Percentiles rank a stretch among this genome's conserved stretches.
These are phyloP conservation scores for Chaetomium fimeti DNA, from an alignment of 495 filamentous ascomycete species.

Conservation along the genomic window DNA sequence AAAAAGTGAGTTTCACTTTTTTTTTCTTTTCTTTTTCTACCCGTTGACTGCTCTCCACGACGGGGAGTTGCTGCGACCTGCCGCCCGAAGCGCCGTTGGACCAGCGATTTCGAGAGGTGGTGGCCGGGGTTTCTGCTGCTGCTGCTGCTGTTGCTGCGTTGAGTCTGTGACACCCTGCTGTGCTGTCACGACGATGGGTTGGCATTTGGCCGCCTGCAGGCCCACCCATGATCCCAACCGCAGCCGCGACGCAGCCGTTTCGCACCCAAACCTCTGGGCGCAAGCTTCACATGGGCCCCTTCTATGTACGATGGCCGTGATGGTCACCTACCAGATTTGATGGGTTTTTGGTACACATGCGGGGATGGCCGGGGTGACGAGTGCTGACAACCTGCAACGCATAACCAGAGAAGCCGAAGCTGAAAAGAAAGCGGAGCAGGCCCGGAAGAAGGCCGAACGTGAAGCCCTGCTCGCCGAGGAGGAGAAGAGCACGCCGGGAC, in stretches of 20 bases:
- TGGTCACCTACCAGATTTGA: slow-evolving; percentile 1
- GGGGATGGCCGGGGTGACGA: neutral
- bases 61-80: slow-evolving; percentile 3
- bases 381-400: slow-evolving; percentile 21
- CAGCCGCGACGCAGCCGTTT: slow-evolving; percentile 1
- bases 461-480: slow-evolving; percentile 82
- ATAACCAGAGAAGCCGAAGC: slow-evolving; percentile 71
- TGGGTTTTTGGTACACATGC: neutral
- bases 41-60: neutral
- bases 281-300: neutral
- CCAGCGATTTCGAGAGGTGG: neutral
- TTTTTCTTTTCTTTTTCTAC: slow-evolving; percentile 11
- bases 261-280: neutral
- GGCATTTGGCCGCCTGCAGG: neutral
- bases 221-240: neutral
- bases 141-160: neutral
- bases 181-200: neutral
- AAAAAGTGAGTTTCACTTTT: slow-evolving; percentile 69
- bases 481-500: slow-evolving; percentile 65
- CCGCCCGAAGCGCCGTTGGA: neutral
- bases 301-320: neutral
- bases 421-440: slow-evolving; percentile 79
- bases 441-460: slow-evolving; percentile 83
- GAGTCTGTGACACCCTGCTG: slow-evolving; percentile 1
- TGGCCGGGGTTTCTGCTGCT: neutral